Percentiles rank a stretch among this genome's conserved stretches.
Evolutionary conservation across 1,139 yeast genomes (phyloP).

Genomic region (Zygotorulaspora mrakii): DNA sequence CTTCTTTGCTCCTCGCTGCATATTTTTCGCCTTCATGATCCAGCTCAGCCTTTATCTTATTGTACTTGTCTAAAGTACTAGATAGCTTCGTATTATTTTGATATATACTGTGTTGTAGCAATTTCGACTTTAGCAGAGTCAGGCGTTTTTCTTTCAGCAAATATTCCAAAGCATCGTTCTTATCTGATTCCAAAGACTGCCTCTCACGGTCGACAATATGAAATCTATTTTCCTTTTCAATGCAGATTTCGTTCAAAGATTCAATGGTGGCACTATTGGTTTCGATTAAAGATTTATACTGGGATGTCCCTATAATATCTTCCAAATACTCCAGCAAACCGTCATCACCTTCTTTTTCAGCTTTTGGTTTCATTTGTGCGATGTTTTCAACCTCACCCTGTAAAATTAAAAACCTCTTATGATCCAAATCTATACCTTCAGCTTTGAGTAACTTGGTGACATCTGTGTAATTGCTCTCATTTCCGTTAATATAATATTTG

Average conservation of each 20-base stretch:
- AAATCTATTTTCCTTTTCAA: slow-evolving; percentile 76
- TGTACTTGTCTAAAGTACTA: slow-evolving; percentile 39
- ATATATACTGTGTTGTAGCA: slow-evolving; percentile 52
- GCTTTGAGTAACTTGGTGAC: slow-evolving; percentile 71
- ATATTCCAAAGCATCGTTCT: slow-evolving; percentile 65
- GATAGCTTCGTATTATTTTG: slow-evolving; percentile 43
- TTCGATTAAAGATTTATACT: slow-evolving; percentile 75
- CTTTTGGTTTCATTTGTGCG: slow-evolving; percentile 98
- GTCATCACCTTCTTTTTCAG: slow-evolving; percentile 87
- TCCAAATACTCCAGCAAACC: slow-evolving; percentile 92
- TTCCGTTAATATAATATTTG: slow-evolving; percentile 69
- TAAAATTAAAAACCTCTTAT: slow-evolving; percentile 85
- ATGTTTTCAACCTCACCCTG: slow-evolving; percentile 99
- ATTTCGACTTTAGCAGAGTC: slow-evolving; percentile 50
- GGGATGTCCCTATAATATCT: slow-evolving; percentile 92
- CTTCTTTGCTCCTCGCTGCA: slow-evolving; percentile 43
- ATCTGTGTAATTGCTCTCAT: slow-evolving; percentile 67
- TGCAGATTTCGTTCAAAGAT: slow-evolving; percentile 68
- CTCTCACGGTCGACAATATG: slow-evolving; percentile 78
- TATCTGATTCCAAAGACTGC: slow-evolving; percentile 60
- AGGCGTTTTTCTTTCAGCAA: slow-evolving; percentile 63
- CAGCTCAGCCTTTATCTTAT: slow-evolving; percentile 44
- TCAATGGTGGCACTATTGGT: slow-evolving; percentile 58
- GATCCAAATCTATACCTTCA: slow-evolving; percentile 93
- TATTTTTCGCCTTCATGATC: slow-evolving; percentile 48